Conservation (phyloP, 2,329 filamentous ascomycete species). For the Metarhizium robertsii region DNA sequence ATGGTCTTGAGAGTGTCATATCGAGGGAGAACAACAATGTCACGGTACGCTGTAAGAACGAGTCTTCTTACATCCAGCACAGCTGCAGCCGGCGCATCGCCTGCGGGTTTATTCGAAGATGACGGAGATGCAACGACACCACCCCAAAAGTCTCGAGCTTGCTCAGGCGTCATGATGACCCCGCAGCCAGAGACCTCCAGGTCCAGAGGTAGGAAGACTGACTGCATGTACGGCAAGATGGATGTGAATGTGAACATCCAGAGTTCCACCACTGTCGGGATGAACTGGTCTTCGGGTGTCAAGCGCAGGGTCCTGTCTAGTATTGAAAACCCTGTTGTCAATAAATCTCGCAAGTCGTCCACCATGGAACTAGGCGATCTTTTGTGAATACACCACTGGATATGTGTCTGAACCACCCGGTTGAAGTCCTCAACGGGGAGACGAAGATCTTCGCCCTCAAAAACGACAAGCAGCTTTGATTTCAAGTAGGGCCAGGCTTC, state of each 20-base stretch:
- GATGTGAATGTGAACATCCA: constrained; percentile 91
- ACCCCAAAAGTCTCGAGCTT: constrained; percentile 87
- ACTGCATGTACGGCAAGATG: constrained; percentile 88
- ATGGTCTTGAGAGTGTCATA: constrained; percentile 84
- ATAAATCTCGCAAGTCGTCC: constrained; percentile 66
- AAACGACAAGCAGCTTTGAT: constrained; percentile 66
- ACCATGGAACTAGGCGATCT: constrained; percentile 61
- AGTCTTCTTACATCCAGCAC: constrained; percentile 81
- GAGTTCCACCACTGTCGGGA: constrained; percentile 81
- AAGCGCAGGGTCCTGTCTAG: constrained; percentile 75
- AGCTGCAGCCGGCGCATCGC: constrained; percentile 37
- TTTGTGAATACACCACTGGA: constrained; percentile 68
- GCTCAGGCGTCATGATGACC: constrained; percentile 63
- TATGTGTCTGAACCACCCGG: constrained; percentile 66
- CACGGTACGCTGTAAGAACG: constrained; percentile 79
- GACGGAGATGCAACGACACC: constrained; percentile 44
- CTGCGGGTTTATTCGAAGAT: constrained; percentile 23
- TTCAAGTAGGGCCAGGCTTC: constrained; percentile 78
- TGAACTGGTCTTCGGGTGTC: constrained; percentile 77
- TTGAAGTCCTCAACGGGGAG: constrained; percentile 82
- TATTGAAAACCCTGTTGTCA: constrained; percentile 74
- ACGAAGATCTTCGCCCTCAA: constrained; percentile 70
- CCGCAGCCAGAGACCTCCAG: constrained; percentile 86
- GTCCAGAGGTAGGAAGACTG: constrained; percentile 87
- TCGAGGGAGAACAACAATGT: constrained; percentile 77